Evolutionary conservation across 2,329 filamentous ascomycete genomes (phyloP).

Genomic region (Penicillium sp.): DNA sequence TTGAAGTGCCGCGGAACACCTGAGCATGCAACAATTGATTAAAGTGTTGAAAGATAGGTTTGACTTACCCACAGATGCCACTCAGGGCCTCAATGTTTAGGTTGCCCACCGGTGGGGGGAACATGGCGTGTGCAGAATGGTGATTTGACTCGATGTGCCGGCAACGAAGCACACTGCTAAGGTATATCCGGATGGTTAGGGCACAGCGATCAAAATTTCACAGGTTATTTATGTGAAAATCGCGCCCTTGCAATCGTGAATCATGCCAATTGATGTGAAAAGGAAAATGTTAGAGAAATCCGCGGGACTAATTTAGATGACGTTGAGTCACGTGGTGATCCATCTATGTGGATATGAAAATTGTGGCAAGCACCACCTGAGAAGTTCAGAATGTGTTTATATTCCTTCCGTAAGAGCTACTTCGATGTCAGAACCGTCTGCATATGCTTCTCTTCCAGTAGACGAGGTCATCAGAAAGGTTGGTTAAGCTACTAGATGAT

Average conservation of each 20-base stretch:
- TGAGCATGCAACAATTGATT: neutral
- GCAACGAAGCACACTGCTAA: neutral
- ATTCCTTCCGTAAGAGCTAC: too few species aligned
- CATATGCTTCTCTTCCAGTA: too few species aligned
- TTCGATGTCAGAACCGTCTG: too few species aligned
- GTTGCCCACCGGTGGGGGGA: conserved; percentile 50
- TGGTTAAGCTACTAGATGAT: neutral
- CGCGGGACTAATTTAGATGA: conserved; percentile 19
- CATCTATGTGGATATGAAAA: conserved; percentile 1
- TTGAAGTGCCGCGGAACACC: neutral
- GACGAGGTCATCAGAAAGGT: too few species aligned
- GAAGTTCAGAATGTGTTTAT: too few species aligned
- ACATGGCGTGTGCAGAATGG: conserved; percentile 27
- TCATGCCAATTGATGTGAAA: conserved; percentile 9
- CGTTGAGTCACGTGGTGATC: conserved; percentile 24
- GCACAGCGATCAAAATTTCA: neutral
- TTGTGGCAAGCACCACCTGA: neutral
- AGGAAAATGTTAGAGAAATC: conserved; percentile 16
- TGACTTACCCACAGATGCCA: conserved; percentile 77
- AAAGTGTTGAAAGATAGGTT: neutral
- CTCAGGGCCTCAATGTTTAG: conserved; percentile 88
- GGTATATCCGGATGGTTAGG: neutral
- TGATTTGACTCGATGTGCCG: conserved; percentile 1
- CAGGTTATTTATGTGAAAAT: neutral
- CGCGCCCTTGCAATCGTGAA: conserved; percentile 7